Percentiles rank a stretch among this genome's conserved stretches.
Conservation (phyloP, 345 rosid genomes). For the Eucalyptus albens region DNA sequence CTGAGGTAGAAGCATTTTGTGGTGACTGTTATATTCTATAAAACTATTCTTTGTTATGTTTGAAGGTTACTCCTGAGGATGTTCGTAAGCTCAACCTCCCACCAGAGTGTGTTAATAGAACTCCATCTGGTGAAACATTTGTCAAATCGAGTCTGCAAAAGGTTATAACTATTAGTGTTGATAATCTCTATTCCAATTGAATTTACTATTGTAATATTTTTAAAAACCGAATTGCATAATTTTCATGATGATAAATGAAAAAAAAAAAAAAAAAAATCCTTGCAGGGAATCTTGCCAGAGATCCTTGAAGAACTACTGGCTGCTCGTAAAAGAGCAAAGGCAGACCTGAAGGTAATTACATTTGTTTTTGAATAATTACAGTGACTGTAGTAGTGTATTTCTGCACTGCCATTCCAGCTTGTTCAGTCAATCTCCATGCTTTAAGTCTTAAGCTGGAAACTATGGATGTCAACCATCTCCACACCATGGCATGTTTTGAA, state of each 20-base stretch:
- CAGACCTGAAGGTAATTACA: slow-evolving; percentile 69
- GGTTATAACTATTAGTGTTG: slow-evolving; percentile 19
- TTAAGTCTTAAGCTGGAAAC: neutral
- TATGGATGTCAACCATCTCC: neutral
- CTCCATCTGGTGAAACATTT: slow-evolving; percentile 94
- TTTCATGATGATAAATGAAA: neutral
- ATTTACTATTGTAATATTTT: neutral
- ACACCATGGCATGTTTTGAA: neutral
- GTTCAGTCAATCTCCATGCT: neutral
- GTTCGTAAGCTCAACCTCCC: slow-evolving; percentile 71
- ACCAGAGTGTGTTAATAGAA: slow-evolving; percentile 71
- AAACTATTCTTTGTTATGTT: neutral
- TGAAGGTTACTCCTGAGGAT: slow-evolving; percentile 88
- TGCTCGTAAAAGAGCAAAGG: slow-evolving; percentile 97
- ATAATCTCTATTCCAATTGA: neutral
- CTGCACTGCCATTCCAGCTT: neutral
- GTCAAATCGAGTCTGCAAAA: slow-evolving; percentile 78
- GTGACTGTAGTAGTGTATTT: neutral
- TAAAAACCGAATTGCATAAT: neutral
- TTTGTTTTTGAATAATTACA: neutral
- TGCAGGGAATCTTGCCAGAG: slow-evolving; percentile 97
- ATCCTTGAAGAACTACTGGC: slow-evolving; percentile 87
- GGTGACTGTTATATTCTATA: neutral
- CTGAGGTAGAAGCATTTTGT: neutral
- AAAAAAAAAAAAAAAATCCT: neutral